A percentile compares a stretch with the other conserved stretches of the same genome.
Conservation (phyloP, 192 early-diverging fungal species). For the Backusella tuberculispora region DNA sequence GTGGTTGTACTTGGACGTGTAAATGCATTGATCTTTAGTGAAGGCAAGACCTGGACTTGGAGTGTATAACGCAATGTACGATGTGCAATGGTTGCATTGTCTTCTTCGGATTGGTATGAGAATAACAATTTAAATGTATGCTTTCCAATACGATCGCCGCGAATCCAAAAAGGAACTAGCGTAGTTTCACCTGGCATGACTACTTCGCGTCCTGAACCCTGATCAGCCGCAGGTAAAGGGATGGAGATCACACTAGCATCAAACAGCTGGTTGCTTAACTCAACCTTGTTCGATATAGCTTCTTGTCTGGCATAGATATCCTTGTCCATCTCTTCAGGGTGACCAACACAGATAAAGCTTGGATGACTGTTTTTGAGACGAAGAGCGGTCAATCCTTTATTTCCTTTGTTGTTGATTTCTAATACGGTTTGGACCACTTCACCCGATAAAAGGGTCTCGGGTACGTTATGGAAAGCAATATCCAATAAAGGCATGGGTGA, state of each 20-base stretch:
- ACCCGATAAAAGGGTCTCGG: slow-evolving; percentile 80
- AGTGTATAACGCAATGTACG: slow-evolving; percentile 69
- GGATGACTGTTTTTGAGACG: slow-evolving; percentile 85
- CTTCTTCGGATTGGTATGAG: slow-evolving; percentile 78
- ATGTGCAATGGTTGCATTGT: slow-evolving; percentile 61
- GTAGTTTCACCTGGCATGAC: slow-evolving; percentile 73
- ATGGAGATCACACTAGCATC: slow-evolving; percentile 57
- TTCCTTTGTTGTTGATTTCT: slow-evolving; percentile 85
- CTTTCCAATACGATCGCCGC: slow-evolving; percentile 89
- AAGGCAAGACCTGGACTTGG: slow-evolving; percentile 73
- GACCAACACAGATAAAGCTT: slow-evolving; percentile 79
- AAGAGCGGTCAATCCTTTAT: slow-evolving; percentile 70
- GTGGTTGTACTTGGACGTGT: slow-evolving; percentile 79
- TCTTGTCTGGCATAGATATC: slow-evolving; percentile 40
- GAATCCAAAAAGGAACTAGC: slow-evolving; percentile 84
- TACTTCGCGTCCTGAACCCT: slow-evolving; percentile 21
- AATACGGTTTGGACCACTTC: slow-evolving; percentile 74
- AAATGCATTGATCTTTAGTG: slow-evolving; percentile 93
- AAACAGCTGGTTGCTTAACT: slow-evolving; percentile 58
- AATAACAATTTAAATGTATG: slow-evolving; percentile 81
- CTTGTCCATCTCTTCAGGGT: slow-evolving; percentile 44
- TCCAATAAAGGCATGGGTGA: slow-evolving; percentile 85
- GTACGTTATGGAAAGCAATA: slow-evolving; percentile 75
- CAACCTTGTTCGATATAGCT: background rate
- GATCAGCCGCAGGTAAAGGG: slow-evolving; percentile 45